Base-by-base conservation (phyloP, 495 filamentous ascomycete genomes). In the Xanthoparmelia taractica region DNA sequence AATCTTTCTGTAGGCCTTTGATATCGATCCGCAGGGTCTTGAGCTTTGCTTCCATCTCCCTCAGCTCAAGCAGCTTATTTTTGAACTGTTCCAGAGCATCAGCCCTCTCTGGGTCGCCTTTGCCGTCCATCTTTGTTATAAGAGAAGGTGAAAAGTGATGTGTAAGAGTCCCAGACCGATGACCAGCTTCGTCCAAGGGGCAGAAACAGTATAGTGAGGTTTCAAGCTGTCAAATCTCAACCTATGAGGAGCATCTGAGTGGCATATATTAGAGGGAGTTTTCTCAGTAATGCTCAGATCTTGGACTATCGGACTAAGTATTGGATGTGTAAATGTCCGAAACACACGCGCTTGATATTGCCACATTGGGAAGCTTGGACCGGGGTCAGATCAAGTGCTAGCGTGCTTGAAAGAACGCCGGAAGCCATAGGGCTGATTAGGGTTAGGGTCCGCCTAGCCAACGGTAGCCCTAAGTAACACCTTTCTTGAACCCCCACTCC, bases 31-130 rank as follows among this genome's bases (percentile, higher is more conserved):
- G 88, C 62, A 99, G 75, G 11, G 85, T 82, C 77, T 96, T 97
- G 54, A 98, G 80, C 81, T 97, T 98, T 29, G 95, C 86, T 74
- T 99, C 95, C 90, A 91, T 97, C 81, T 99, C 95, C 76, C 94
- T 86, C 61, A 95, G 92, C 74, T 99, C 94, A 72, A 97, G 79
- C 61, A 99, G 85, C 82, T 94, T 96, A 63, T 81, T 82, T 80
- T 93, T 94, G 84, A 92, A 96, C 56, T 90, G 85, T 65, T 91
- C 83, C 68, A 97, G 85, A 71, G 92, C 88, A 73, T 89, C 84
- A 59, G 88, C 80, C 71, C 92, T 83, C 81, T 96, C 92, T 60
- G 80, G 78, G 67, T 83, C 80, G 67, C 72, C 68, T 67, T 74
- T 77, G 61, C 76, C 75, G 73, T 78, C 76, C 80, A 83, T 83